Base-by-base conservation (phyloP, 192 early-diverging fungal species). In the Pilaira anomala region DNA sequence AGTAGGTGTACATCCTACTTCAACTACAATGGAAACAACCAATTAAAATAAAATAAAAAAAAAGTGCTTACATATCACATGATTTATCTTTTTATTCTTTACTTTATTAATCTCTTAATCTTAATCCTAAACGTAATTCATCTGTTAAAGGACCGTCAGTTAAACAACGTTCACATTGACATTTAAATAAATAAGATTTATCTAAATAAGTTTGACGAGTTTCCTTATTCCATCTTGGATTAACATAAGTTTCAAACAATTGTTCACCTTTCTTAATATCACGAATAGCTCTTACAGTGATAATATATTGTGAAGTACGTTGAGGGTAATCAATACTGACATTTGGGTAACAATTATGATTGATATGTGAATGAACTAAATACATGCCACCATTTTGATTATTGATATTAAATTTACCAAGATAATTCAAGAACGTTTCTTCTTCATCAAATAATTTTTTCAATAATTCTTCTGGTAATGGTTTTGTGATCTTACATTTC, bases 371-470 rank as follows among this genome's bases (percentile, higher is more conserved):
- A 28, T 85, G 84, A 53, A 86, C 62, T 41, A 81, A 62, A 49
- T 86, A 86, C 48, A 85, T 55, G 19, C 84, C 84, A 61, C 84
- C 84, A 40, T 80, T 78, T 55, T 85, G 84, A 66, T 85, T 83
- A 57, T 85, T 85, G 64, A 85, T 74, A 62, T 83, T 82, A 63
- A 80, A 85, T 44, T 80, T 76, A 29, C 84, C 84, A 16, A 85
- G 68, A 36, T 78, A 79, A 8, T 78, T 73, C 25, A 85, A 65
- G 62, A 80, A 85, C 0, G 78, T 80, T 36, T 78, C 72, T 68
- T 81, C 78, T 25, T 72, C 60, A 7, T 77, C 70, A 41, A 85
- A 83, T 44, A 85, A 68, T 25, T 65, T 66, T 14, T 78, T 61
- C 7, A 69, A 65, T 24, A 82, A 48, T 25, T 72, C 62, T 16